These are phyloP conservation scores for Rhodamnia argentea DNA, from an alignment of 345 rosid species.

Conservation along the genomic window DNA sequence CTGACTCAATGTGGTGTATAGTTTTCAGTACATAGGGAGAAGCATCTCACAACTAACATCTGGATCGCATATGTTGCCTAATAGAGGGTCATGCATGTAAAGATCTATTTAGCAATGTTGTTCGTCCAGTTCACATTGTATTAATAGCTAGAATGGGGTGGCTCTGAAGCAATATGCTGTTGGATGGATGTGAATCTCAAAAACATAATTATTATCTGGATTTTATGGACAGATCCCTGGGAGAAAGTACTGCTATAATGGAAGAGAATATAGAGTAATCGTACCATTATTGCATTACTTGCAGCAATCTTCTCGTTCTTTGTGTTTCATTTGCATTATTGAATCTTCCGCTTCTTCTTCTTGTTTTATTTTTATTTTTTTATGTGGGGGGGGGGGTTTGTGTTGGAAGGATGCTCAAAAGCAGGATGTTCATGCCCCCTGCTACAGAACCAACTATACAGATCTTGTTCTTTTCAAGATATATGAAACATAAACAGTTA, in stretches of 20 bases:
- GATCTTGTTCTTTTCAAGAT: neutral
- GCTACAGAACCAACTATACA: neutral
- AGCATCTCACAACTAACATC: neutral
- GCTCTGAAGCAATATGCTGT: neutral
- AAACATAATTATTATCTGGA: neutral
- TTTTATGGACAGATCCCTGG: neutral
- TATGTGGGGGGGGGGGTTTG: neutral
- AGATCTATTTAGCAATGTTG: neutral
- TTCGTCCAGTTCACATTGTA: neutral
- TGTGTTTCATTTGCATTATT: neutral
- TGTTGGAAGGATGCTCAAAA: neutral
- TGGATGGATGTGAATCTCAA: neutral
- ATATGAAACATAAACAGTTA: neutral
- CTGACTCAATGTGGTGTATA: neutral
- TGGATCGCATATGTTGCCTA: slow-evolving; percentile 1
- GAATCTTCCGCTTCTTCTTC: neutral
- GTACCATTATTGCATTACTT: neutral
- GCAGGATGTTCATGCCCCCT: neutral
- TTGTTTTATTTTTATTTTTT: neutral
- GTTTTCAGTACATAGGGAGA: neutral
- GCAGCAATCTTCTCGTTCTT: neutral
- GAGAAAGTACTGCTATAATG: neutral
- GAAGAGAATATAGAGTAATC: neutral
- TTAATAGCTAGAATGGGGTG: neutral
- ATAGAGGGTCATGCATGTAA: neutral